Base-by-base conservation (phyloP, 2,329 filamentous ascomycete genomes). In the Berkeleyomyces rouxiae region DNA sequence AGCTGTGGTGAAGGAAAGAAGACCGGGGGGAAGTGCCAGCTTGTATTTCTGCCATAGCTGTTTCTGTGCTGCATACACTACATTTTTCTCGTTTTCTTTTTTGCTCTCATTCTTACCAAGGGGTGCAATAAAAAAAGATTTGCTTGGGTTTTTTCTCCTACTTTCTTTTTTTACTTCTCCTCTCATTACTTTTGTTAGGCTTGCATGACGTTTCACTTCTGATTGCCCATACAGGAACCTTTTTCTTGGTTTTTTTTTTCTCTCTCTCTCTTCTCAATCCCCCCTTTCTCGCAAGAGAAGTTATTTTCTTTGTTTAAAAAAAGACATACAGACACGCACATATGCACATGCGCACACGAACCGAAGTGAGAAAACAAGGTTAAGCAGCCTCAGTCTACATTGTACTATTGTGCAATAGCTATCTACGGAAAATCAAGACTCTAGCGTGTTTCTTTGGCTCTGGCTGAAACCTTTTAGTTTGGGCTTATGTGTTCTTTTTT, bases 271-370 rank as follows among this genome's bases (percentile, higher is more conserved):
- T 36, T 46, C 49, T 63, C 23, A 23, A 23, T 23, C 23, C 23
- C 23, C 23, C 23, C 57, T 16, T 46, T 46, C 13, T 46, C 43
- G 43, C 43, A 46, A 46, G 43, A 46, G 11, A 43, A 43, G n/a
- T 43, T 43, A 13, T 44, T 64, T 55, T 44, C 51, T 63, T 61
- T 49, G 44, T 59, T 57, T 31, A 43, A 13, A 59, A 33, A 58
- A 58, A 42, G 31, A 59, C 43, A 44, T 11, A 59, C 16, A 4
- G 11, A 23, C 57, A 58, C 40, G 4, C 23, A 13, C 33, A 13
- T 10, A n/a, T 23, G 23, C 23, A 23, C 23, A 23, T 23, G 23
- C 23, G 23, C 23, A 40, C 2, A 46, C 13, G 16, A 53, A 37
- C 13, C 31, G 7, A 43, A 58, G 36, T 16, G 53, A 58, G 16